Evolutionary conservation across 177 flowering plant species (phyloP).

Genomic region (Vitis hybrid): DNA sequence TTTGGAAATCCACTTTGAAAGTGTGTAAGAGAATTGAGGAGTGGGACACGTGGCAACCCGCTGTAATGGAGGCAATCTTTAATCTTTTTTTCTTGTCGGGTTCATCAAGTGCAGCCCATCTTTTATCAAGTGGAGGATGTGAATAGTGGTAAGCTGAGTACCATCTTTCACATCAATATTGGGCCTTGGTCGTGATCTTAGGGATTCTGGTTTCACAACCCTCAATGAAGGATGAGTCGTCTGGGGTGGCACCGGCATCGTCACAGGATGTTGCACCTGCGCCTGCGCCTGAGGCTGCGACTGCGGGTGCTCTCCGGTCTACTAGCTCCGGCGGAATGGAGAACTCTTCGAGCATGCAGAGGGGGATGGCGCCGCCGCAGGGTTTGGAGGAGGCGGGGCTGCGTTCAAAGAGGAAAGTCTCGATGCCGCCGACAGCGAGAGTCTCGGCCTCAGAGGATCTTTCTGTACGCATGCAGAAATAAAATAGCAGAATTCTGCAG

Average conservation of each 20-base stretch:
- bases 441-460: slow-evolving; percentile 74
- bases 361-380: slow-evolving; percentile 91
- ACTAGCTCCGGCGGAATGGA: slow-evolving; percentile 61
- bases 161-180: slow-evolving; percentile 69
- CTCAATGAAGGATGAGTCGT: slow-evolving; percentile 31
- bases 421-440: slow-evolving; percentile 65
- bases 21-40: too few relatives aligned
- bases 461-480: too few relatives aligned
- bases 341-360: slow-evolving; percentile 90
- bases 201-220: slow-evolving; percentile 78
- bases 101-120: too few relatives aligned
- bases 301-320: slow-evolving; percentile 64
- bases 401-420: slow-evolving; percentile 79
- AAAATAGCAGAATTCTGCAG: too few relatives aligned
- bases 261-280: slow-evolving; percentile 9
- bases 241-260: slow-evolving; percentile 19
- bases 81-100: too few relatives aligned
- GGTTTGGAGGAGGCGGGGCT: slow-evolving; percentile 62
- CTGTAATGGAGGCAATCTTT: too few relatives aligned
- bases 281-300: slow-evolving; percentile 9
- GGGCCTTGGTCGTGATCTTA: slow-evolving; percentile 55
- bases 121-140: too few relatives aligned
- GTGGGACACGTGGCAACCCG: too few relatives aligned
- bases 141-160: slow-evolving; percentile 35
- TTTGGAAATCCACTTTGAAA: too few relatives aligned